phyloP scores from a whole-genome alignment of 2,329 filamentous ascomycete species.

The Coniella lustricola region DNA sequence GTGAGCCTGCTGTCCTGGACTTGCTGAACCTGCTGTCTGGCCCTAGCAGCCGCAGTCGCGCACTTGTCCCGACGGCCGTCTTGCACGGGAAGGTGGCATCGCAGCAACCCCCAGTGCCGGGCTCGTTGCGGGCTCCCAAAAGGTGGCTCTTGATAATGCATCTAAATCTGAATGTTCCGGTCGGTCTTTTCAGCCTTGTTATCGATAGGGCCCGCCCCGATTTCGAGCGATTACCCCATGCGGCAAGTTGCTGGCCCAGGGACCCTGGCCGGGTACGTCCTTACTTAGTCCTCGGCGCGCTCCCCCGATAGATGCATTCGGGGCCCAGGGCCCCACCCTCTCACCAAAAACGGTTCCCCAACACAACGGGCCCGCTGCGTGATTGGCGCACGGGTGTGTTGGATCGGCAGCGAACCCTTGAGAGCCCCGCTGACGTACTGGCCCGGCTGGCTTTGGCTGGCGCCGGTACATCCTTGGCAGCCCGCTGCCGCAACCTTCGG shows the following conservation, averaged over 20 bases:
- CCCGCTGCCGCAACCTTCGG: no score
- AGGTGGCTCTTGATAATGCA: no score
- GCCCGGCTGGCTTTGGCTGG: no score
- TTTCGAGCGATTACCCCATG: background rate
- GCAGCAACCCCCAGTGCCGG: background rate
- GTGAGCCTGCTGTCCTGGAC: no score
- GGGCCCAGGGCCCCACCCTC: slow-evolving; percentile 13
- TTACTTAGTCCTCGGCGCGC: no score
- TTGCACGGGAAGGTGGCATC: slow-evolving; percentile 10
- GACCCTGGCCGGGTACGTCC: no score
- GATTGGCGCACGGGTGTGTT: slow-evolving; percentile 10
- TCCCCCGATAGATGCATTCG: slow-evolving; percentile 1
- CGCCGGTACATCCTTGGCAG: no score
- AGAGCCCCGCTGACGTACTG: background rate
- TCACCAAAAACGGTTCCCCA: slow-evolving; percentile 16
- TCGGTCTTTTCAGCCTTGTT: slow-evolving; percentile 1
- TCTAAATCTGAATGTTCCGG: slow-evolving; percentile 2
- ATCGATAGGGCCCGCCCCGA: slow-evolving; percentile 2
- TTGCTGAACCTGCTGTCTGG: background rate
- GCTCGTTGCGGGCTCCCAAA: background rate
- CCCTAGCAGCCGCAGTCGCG: no score
- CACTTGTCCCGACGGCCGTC: slow-evolving; percentile 1
- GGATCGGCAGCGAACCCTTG: slow-evolving; percentile 2
- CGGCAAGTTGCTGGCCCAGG: background rate
- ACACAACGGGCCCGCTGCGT: slow-evolving; percentile 8